Conservation (phyloP, 345 rosid species). For the Gynandropsis gynandra region DNA sequence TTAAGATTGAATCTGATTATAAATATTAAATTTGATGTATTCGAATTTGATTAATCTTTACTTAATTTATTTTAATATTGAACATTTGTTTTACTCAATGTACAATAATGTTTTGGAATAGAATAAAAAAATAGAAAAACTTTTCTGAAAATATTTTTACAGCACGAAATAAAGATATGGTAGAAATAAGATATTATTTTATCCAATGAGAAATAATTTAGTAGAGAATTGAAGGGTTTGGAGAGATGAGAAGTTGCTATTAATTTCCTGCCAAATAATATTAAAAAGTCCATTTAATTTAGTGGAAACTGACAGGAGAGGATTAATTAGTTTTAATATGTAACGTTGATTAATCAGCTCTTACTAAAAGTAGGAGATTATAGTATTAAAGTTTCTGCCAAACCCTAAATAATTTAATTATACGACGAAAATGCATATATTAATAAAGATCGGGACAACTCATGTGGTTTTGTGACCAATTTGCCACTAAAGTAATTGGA, state of each 20-base stretch:
- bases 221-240: neutral
- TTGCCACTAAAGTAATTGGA: conserved; percentile 3
- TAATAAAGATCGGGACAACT: neutral
- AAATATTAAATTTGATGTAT: too few relatives aligned
- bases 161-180: too few relatives aligned
- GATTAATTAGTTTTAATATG: neutral
- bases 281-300: conserved; percentile 4
- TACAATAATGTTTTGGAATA: too few relatives aligned
- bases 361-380: conserved; percentile 1
- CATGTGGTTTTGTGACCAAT: neutral
- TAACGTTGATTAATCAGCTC: conserved; percentile 10
- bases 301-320: conserved; percentile 14
- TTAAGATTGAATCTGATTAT: too few relatives aligned
- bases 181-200: too few relatives aligned
- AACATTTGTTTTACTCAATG: too few relatives aligned
- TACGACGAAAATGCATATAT: neutral
- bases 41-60: too few relatives aligned
- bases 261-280: neutral
- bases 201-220: neutral
- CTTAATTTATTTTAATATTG: too few relatives aligned
- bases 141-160: too few relatives aligned
- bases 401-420: neutral
- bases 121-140: too few relatives aligned
- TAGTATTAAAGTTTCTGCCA: conserved; percentile 19
- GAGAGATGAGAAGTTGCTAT: neutral